phyloP scores from a whole-genome alignment of 768 basidiomycete species.

The Trametes cinnabarina region DNA sequence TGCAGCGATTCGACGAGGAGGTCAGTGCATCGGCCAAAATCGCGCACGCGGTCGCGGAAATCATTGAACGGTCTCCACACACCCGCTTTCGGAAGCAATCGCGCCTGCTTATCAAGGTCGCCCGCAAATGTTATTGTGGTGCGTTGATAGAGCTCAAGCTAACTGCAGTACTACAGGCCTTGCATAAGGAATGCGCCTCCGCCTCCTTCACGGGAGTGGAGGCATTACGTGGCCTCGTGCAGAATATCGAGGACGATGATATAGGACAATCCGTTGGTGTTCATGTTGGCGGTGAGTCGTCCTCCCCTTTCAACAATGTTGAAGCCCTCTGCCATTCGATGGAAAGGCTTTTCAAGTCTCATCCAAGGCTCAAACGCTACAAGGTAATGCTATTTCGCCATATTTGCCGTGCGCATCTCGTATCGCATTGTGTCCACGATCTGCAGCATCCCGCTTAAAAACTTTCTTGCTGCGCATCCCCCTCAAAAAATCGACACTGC shows the following conservation, averaged over 20 bases:
- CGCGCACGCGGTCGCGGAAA: slow-evolving; percentile 46
- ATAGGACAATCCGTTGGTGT: not conserved
- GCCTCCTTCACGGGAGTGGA: not conserved
- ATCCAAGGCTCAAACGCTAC: slow-evolving; percentile 1
- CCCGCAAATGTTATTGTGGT: not conserved
- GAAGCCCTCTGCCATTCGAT: slow-evolving; percentile 9
- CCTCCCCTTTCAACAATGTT: not conserved
- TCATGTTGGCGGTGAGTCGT: not conserved
- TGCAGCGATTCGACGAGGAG: slow-evolving; percentile 61
- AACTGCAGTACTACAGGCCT: not conserved
- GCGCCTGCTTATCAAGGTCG: slow-evolving; percentile 48
- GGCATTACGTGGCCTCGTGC: not conserved
- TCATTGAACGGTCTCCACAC: slow-evolving; percentile 54
- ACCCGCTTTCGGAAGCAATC: slow-evolving; percentile 45
- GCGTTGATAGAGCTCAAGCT: not conserved
- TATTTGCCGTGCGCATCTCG: no score
- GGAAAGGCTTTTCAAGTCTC: slow-evolving; percentile 12
- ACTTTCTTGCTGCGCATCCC: no score
- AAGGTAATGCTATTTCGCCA: no score
- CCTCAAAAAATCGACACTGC: not conserved
- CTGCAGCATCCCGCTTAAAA: no score
- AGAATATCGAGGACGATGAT: not conserved
- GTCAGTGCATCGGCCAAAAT: slow-evolving; percentile 46
- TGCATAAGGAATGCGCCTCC: not conserved
- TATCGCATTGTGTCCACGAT: no score